Evolutionary conservation across 2,329 filamentous ascomycete genomes (phyloP).

Genomic region (Aspergillaceae sp.): DNA sequence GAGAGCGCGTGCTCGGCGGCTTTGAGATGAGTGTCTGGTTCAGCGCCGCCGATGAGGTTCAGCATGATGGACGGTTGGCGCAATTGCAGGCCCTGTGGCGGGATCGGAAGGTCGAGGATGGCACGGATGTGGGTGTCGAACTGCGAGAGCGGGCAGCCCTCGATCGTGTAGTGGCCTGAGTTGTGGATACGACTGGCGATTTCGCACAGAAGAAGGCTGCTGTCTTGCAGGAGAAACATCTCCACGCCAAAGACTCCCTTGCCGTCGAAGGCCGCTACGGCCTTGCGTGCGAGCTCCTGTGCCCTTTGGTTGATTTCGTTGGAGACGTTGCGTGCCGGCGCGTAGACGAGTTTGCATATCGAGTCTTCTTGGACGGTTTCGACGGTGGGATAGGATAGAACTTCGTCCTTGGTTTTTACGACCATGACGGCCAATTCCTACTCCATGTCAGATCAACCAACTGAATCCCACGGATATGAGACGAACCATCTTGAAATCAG

Average conservation of each 20-base stretch:
- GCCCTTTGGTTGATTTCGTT: slow-evolving; percentile 55
- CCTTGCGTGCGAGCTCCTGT: slow-evolving; percentile 66
- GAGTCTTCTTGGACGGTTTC: slow-evolving; percentile 94
- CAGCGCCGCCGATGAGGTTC: slow-evolving; percentile 49
- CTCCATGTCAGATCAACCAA: slow-evolving; percentile 1
- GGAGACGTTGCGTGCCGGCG: slow-evolving; percentile 66
- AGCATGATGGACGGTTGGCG: slow-evolving; percentile 46
- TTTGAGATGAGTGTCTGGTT: slow-evolving; percentile 54
- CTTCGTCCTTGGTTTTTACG: slow-evolving; percentile 69
- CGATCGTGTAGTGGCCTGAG: slow-evolving; percentile 91
- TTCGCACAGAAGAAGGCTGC: slow-evolving; percentile 71
- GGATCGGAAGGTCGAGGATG: slow-evolving; percentile 64
- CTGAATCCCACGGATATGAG: neutral
- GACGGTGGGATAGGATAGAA: slow-evolving; percentile 74
- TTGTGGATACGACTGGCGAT: slow-evolving; percentile 80
- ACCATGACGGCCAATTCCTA: slow-evolving; percentile 88
- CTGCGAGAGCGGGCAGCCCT: slow-evolving; percentile 81
- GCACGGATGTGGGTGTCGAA: slow-evolving; percentile 83
- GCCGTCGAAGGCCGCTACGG: slow-evolving; percentile 71
- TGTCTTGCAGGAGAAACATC: slow-evolving; percentile 76
- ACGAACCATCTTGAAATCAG: slow-evolving; percentile 60
- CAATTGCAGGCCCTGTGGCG: slow-evolving; percentile 38
- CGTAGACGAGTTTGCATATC: slow-evolving; percentile 87
- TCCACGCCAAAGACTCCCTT: slow-evolving; percentile 94
- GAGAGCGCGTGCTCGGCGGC: slow-evolving; percentile 50